These are phyloP conservation scores for Calonectria pteridis DNA, from an alignment of 2,329 filamentous ascomycete species.

Conservation along the genomic window DNA sequence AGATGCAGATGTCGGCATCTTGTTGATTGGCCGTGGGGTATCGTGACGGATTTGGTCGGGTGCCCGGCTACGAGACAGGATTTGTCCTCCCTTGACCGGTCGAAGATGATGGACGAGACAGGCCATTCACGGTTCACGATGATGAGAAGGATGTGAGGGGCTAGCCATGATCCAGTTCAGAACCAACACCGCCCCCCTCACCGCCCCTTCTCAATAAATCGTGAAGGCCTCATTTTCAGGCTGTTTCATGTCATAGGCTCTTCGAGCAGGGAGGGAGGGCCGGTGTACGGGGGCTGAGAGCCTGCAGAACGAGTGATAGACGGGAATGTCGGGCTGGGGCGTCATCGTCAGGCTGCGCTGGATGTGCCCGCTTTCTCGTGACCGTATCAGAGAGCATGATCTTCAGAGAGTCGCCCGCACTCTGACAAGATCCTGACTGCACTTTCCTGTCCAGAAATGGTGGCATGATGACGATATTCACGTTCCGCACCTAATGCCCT, in stretches of 20 bases:
- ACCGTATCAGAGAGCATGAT: neutral
- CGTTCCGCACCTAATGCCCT: neutral
- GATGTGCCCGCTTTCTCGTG: neutral
- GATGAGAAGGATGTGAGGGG: too few species aligned
- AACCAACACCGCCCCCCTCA: neutral
- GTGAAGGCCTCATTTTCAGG: conserved; percentile 5
- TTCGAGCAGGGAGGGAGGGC: neutral
- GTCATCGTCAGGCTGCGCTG: neutral
- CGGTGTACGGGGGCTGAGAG: neutral
- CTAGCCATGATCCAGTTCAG: neutral
- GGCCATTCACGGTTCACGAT: neutral
- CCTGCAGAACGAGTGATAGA: neutral
- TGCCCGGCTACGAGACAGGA: conserved; percentile 4
- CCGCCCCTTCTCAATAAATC: neutral
- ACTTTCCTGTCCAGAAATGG: neutral
- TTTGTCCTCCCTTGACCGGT: conserved; percentile 16
- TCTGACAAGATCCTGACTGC: neutral
- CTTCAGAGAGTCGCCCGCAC: neutral
- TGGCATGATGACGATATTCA: neutral
- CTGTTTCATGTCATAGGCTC: neutral
- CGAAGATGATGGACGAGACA: neutral
- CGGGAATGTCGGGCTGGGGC: neutral
- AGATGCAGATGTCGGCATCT: neutral
- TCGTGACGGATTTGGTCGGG: conserved; percentile 10
- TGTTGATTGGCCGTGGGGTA: conserved; percentile 8